Evolutionary conservation across 1,284 basidiomycete genomes (phyloP).

Genomic region (Omphalotus olearius): DNA sequence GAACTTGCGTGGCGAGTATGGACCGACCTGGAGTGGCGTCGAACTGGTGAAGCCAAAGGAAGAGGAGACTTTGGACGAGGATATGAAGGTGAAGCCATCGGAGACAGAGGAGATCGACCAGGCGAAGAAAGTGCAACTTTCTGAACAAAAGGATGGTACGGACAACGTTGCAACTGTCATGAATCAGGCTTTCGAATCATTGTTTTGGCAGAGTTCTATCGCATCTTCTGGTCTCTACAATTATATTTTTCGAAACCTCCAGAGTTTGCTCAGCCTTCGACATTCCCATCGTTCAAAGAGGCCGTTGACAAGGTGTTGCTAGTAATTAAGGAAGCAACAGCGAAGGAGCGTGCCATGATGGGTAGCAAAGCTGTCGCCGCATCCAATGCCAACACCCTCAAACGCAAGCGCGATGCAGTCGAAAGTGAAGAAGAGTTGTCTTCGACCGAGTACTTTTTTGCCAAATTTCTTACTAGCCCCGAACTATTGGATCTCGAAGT

Average conservation of each 20-base stretch:
- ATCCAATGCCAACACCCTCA: slow-evolving; percentile 33
- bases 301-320: slow-evolving; percentile 69
- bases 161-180: slow-evolving; percentile 7
- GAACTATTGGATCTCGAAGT: slow-evolving; percentile 86
- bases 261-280: slow-evolving; percentile 49
- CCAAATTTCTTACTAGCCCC: slow-evolving; percentile 85
- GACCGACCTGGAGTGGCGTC: slow-evolving; percentile 73
- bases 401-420: slow-evolving; percentile 63
- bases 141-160: slow-evolving; percentile 63
- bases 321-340: slow-evolving; percentile 78
- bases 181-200: slow-evolving; percentile 3
- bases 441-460: slow-evolving; percentile 79
- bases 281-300: slow-evolving; percentile 61
- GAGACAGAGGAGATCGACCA: slow-evolving; percentile 28
- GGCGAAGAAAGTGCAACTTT: slow-evolving; percentile 28
- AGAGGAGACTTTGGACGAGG: slow-evolving; percentile 23
- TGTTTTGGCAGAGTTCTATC: slow-evolving; percentile 64
- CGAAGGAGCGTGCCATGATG: slow-evolving; percentile 80
- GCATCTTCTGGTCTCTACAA: slow-evolving; percentile 83
- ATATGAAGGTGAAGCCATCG: slow-evolving; percentile 25
- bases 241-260: slow-evolving; percentile 71
- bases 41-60: slow-evolving; percentile 29
- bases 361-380: slow-evolving; percentile 50
- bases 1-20: slow-evolving; percentile 82
- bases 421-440: slow-evolving; percentile 33